Evolutionary conservation across 2,329 filamentous ascomycete species (phyloP).

Genomic region (Botrytis sinoallii): DNA sequence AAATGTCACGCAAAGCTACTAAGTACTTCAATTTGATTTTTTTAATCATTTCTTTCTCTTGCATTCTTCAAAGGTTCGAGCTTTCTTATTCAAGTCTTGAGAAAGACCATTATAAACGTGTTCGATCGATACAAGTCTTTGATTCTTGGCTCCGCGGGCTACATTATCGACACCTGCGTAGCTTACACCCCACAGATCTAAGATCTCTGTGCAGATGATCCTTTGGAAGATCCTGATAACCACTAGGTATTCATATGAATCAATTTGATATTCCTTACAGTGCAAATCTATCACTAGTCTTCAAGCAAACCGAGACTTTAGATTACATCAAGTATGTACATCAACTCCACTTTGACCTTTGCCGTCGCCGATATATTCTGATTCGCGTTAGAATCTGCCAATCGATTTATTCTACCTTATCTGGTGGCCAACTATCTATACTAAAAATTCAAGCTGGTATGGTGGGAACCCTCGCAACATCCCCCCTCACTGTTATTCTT

Average conservation of each 20-base stretch:
- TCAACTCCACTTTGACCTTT: neutral
- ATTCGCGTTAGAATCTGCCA: accelerated
- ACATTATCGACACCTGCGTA: neutral
- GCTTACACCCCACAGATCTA: neutral
- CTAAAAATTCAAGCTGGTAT: neutral
- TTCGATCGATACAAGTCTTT: neutral
- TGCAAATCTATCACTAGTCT: neutral
- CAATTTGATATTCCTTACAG: too few relatives aligned
- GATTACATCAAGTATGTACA: neutral
- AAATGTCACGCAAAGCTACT: too few relatives aligned
- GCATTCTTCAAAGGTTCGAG: too few relatives aligned
- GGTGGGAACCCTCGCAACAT: neutral
- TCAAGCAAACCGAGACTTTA: neutral
- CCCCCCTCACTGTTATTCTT: neutral
- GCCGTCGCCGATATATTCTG: neutral
- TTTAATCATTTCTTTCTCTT: too few relatives aligned
- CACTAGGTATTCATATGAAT: neutral
- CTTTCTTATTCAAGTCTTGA: neutral
- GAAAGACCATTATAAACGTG: neutral
- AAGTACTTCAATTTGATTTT: too few relatives aligned
- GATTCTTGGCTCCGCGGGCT: neutral
- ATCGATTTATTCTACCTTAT: neutral
- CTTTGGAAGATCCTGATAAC: neutral
- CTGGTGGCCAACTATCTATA: neutral
- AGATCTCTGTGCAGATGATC: neutral